Base-by-base conservation (phyloP, 768 basidiomycete genomes). In the Harrya chromipes region DNA sequence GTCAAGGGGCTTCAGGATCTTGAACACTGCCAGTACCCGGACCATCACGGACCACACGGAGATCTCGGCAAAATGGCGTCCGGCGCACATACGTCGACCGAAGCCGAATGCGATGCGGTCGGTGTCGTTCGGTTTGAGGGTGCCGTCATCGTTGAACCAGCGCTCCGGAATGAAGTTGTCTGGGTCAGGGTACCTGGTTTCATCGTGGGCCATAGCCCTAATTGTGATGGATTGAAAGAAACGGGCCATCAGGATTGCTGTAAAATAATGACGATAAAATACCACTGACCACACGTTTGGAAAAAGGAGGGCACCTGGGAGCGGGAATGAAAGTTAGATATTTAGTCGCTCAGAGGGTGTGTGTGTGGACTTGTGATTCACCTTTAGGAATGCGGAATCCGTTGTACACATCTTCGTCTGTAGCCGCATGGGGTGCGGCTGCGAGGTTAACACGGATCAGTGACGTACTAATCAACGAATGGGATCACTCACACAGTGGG, bases 21-120 rank as follows among this genome's bases (percentile, higher is more conserved):
- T 27, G 47, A 55, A 55, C 2, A 39, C 40, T 2, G 51, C 43
- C 29, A 55, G 13, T 4, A 53, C 36, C 6, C 5, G 41, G 24
- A 20, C 38, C 9, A 56, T 50, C 14, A 34, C 10, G 14, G 23
- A 4, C 48, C 52, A 50, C 6, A 58, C 5, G 1, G 59, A 58
- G 1, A 21, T 12, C 19, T 61, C 56, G 11, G 59, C 59, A 17
- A 61, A 50, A 24, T 53, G 39, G 16, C 56, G 44, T 4, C 63
- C 63, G 11, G 47, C 46, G 33, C 60, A 64, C 35, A 54, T 54
- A 35, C 62, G 58, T 20, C 60, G 46, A 37, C 63, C 62, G 20
- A 65, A 65, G 17, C 63, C 63, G 27, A 57, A 64, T 7, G 43
- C 48, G 20, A 57, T 37, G 37, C 42, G 29, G 9, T 45, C 37